Evolutionary conservation across 1,284 basidiomycete genomes (phyloP).

Genomic region (Phaffia rhodozyma): DNA sequence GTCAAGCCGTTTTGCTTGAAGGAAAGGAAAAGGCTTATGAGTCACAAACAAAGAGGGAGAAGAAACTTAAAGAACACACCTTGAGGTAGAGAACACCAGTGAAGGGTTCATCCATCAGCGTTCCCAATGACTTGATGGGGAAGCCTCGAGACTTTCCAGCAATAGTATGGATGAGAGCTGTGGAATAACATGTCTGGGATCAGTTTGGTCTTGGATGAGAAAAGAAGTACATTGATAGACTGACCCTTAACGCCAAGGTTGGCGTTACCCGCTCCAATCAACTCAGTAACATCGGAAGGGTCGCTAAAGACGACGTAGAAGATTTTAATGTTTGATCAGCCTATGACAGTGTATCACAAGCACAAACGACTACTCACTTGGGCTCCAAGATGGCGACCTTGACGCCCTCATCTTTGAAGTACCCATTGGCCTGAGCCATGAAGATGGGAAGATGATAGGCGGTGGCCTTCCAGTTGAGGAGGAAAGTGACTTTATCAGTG

Average conservation of each 20-base stretch:
- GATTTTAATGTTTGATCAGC: neutral
- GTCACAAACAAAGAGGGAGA: too few relatives aligned
- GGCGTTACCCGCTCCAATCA: constrained; percentile 33
- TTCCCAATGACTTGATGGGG: constrained; percentile 33
- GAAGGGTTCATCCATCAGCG: constrained; percentile 35
- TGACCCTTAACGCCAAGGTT: constrained; percentile 35
- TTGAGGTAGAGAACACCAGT: constrained; percentile 36
- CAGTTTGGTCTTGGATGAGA: neutral
- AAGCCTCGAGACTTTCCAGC: constrained; percentile 33
- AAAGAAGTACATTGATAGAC: constrained; percentile 2
- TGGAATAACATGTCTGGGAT: neutral
- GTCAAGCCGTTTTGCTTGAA: constrained; percentile 24
- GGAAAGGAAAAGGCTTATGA: too few relatives aligned
- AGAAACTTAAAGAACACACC: constrained; percentile 5
- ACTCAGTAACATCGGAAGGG: constrained; percentile 33
- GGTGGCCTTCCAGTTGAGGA: constrained; percentile 26
- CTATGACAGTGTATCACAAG: neutral
- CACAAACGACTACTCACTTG: constrained; percentile 23
- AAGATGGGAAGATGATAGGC: constrained; percentile 35
- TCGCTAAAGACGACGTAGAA: constrained; percentile 26
- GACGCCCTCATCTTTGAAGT: constrained; percentile 31
- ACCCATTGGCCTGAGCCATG: constrained; percentile 32
- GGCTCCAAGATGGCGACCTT: constrained; percentile 35
- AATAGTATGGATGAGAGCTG: constrained; percentile 31
- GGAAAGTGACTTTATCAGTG: too few relatives aligned